phyloP scores from a whole-genome alignment of 2,329 filamentous ascomycete genomes.

The Cyphellophora europaea region DNA sequence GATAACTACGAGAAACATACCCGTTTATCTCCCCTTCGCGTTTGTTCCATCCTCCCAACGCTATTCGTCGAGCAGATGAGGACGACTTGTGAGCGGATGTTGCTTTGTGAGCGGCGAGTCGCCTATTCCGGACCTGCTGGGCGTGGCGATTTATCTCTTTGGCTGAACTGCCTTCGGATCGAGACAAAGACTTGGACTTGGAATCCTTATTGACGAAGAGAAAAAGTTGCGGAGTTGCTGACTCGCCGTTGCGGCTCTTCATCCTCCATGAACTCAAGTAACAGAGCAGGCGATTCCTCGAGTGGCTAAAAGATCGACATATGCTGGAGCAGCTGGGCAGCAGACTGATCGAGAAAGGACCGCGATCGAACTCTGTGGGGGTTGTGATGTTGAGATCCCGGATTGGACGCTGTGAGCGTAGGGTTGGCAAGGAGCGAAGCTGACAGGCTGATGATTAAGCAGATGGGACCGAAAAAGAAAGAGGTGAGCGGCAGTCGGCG shows the following conservation, averaged over 20 bases:
- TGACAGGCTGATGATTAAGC: too few species aligned
- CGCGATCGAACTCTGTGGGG: too few species aligned
- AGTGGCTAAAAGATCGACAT: not conserved
- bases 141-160: slow-evolving; percentile 16
- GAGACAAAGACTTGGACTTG: slow-evolving; percentile 15
- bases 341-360: too few species aligned
- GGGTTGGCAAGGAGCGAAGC: too few species aligned
- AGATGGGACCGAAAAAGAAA: too few species aligned
- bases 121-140: slow-evolving; percentile 13
- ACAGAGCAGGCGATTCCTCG: not conserved
- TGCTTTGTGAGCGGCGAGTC: slow-evolving; percentile 9
- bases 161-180: slow-evolving; percentile 12
- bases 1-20: too few species aligned
- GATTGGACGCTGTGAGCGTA: too few species aligned
- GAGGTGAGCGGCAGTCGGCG: too few species aligned
- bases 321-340: too few species aligned
- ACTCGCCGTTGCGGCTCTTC: not conserved
- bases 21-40: not conserved
- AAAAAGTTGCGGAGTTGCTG: slow-evolving; percentile 7
- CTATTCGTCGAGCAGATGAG: slow-evolving; percentile 14
- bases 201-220: slow-evolving; percentile 16
- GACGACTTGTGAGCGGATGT: slow-evolving; percentile 10
- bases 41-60: slow-evolving; percentile 12
- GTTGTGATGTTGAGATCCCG: too few species aligned
- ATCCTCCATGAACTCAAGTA: not conserved